Evolutionary conservation across 805 yeast species (phyloP).

Genomic region (Suhomyces sp.): DNA sequence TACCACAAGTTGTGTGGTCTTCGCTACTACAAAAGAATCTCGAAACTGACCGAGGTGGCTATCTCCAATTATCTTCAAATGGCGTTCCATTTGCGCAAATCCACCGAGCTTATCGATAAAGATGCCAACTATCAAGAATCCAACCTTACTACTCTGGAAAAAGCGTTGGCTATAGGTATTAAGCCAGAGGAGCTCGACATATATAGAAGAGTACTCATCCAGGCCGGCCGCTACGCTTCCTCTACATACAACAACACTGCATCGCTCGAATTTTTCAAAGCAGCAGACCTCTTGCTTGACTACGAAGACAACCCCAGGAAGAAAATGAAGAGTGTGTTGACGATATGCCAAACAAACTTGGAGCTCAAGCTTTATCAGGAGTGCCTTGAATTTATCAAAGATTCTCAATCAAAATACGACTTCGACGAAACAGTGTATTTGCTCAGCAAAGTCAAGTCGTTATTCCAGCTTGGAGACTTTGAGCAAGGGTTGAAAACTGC

Average conservation of each 20-base stretch:
- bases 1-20: conserved; percentile 43
- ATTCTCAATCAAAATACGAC: conserved; percentile 26
- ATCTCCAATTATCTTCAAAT: conserved; percentile 29
- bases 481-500: conserved; percentile 36
- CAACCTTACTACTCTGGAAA: background rate
- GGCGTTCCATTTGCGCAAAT: conserved; percentile 39
- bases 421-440: conserved; percentile 35
- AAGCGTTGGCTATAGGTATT: background rate
- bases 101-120: conserved; percentile 27
- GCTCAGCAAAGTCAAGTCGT: conserved; percentile 36
- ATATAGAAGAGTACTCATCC: conserved; percentile 38
- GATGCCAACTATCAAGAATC: too few relatives aligned
- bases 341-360: conserved; percentile 32
- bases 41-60: conserved; percentile 13
- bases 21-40: conserved; percentile 28
- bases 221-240: conserved; percentile 45
- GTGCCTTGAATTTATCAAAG: conserved; percentile 34
- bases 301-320: conserved; percentile 14
- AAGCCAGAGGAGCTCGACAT: conserved; percentile 31
- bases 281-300: conserved; percentile 28
- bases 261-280: conserved; percentile 39
- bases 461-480: conserved; percentile 26
- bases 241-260: conserved; percentile 41
- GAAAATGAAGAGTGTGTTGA: conserved; percentile 22
- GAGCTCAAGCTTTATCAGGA: conserved; percentile 28